phyloP scores from a whole-genome alignment of 192 early-diverging fungal species.

The Chytriomyces hyalinus region DNA sequence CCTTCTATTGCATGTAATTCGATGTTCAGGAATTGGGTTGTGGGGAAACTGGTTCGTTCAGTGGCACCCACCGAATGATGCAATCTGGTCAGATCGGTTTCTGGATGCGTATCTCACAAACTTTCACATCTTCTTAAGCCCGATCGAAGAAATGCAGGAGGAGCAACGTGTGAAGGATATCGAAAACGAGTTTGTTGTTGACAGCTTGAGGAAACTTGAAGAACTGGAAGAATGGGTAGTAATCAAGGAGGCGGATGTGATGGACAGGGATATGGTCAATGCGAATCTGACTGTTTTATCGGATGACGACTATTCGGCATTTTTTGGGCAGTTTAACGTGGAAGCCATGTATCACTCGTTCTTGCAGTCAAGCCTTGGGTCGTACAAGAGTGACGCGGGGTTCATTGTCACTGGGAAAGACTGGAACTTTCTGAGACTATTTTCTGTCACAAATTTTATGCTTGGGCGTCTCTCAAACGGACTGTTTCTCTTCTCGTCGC shows the following conservation, averaged over 20 bases:
- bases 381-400: constrained; percentile 3
- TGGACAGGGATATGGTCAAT: constrained; percentile 12
- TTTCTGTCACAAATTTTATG: constrained; percentile 37
- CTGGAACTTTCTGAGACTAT: constrained; percentile 12
- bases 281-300: constrained; percentile 26
- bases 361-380: constrained; percentile 1
- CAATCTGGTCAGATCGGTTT: constrained; percentile 30
- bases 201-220: constrained; percentile 37
- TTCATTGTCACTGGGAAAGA: not conserved
- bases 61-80: constrained; percentile 36
- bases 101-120: constrained; percentile 41
- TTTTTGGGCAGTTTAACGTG: constrained; percentile 45
- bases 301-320: constrained; percentile 41
- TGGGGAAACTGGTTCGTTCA: constrained; percentile 49
- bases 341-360: constrained; percentile 38
- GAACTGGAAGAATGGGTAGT: constrained; percentile 48
- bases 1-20: constrained; percentile 39
- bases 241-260: constrained; percentile 44
- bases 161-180: constrained; percentile 30
- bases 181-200: constrained; percentile 6
- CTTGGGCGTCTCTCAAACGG: constrained; percentile 23
- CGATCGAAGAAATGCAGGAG: constrained; percentile 47
- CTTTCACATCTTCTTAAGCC: constrained; percentile 45
- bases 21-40: constrained; percentile 37
- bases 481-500: constrained; percentile 27